Evolutionary conservation across 306 rosid species (phyloP), one percentile per base, ranked within the genome.

Genomic region (Castanea crenata): DNA sequence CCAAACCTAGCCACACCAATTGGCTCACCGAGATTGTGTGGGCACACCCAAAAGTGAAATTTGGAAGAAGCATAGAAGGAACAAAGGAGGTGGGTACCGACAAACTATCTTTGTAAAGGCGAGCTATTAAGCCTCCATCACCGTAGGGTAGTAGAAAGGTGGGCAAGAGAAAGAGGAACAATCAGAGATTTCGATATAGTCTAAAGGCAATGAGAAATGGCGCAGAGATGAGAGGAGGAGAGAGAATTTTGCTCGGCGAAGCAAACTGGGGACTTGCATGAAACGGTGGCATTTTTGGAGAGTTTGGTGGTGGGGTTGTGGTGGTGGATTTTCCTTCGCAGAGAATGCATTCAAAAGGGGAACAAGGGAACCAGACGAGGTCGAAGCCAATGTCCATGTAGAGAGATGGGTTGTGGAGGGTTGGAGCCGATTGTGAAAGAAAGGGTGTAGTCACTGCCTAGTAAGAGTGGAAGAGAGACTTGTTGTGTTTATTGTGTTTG

Each of bases 311-410:
- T 5, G 77, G 86, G 8, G 75, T 56, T 3, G 79, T 56, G 31
- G 78, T 34, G 2, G 77, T 83, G 76, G 86, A 82, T 25, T 95
- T 87, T 6, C 97, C 97, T 83, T 95, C 99, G 44, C 99, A 95
- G 80, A 95, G 97, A 2, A 95, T 92, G 80, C 99, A 95, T 27
- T 92, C 92, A 76, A 95, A 95, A 1, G 98, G 97, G 12, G 93
- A 51, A 58, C 99, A 95, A 5, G 99, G 99, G 85, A 92, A 89
- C 99, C 99, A 95, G 8, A 95, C 98, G 0, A 95, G 89, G 87
- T 95, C 99, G 67, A 96, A 91, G 19, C 99, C 99, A 0, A 98
- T 95, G 86, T 95, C 99, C 99, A 95, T 92, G 79, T 95, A 95
- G 34, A 95, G 95, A 90, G 32, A 92, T 83, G 69, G 76, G 83